Conservation (phyloP, 495 filamentous ascomycete genomes). For the Diplogelasinospora grovesii region DNA sequence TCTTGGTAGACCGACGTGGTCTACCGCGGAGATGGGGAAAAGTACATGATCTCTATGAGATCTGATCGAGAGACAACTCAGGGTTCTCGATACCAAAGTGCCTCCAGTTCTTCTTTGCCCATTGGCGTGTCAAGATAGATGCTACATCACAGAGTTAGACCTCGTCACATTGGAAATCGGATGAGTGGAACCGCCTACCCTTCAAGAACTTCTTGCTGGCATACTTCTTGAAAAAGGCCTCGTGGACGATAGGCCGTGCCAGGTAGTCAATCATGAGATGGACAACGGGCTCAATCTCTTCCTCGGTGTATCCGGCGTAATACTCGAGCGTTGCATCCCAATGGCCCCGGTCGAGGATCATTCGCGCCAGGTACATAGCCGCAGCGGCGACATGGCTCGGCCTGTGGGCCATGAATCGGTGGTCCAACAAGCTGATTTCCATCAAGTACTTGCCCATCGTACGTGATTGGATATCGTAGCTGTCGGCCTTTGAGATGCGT, state of each 20-base stretch:
- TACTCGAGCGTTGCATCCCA: constrained; percentile 91
- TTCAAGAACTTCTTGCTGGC: constrained; percentile 98
- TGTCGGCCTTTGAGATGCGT: constrained; percentile 96
- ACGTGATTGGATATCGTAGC: constrained; percentile 94
- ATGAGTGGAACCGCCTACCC: constrained; percentile 47
- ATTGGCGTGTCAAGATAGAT: constrained; percentile 83
- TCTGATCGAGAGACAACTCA: constrained; percentile 35
- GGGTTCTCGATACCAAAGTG: constrained; percentile 37
- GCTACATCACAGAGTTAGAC: constrained; percentile 45
- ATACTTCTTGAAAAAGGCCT: constrained; percentile 99
- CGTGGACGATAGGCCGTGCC: constrained; percentile 76
- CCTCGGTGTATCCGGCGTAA: constrained; percentile 89
- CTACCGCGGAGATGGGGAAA: no score
- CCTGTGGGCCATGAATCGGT: constrained; percentile 79
- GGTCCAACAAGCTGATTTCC: constrained; percentile 92
- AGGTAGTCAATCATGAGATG: constrained; percentile 94
- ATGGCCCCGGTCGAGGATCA: constrained; percentile 79
- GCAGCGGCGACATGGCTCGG: constrained; percentile 87
- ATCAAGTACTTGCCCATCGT: constrained; percentile 98
- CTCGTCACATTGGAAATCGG: constrained; percentile 12
- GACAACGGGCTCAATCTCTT: constrained; percentile 88
- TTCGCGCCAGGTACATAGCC: constrained; percentile 87
- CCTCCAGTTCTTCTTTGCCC: constrained; percentile 72
- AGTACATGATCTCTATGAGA: constrained; percentile 20
- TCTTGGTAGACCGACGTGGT: constrained; percentile 3